Evolutionary conservation across 139 green algal species (phyloP).

Genomic region (Desmodesmus armatus): DNA sequence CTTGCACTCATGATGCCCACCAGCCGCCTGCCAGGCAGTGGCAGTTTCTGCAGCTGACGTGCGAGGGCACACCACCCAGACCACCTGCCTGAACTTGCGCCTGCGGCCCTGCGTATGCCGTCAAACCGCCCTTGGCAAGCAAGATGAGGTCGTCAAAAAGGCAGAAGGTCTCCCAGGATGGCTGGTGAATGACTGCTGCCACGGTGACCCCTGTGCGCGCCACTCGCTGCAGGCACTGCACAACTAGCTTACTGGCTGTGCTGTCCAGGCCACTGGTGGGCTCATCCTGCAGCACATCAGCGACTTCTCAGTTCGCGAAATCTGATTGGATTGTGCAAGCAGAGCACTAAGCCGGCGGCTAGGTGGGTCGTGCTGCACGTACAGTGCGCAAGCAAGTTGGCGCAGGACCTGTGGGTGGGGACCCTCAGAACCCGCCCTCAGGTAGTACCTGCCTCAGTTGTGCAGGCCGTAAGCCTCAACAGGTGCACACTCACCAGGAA

Average conservation of each 20-base stretch:
- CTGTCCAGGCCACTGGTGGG: slow-evolving; percentile 43
- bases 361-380: too few relatives aligned
- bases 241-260: slow-evolving; percentile 25
- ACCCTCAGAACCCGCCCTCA: too few relatives aligned
- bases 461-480: too few relatives aligned
- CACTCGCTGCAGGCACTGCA: slow-evolving; percentile 52
- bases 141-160: slow-evolving; percentile 47
- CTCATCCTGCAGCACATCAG: neutral
- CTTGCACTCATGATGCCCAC: too few relatives aligned
- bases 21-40: too few relatives aligned
- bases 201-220: slow-evolving; percentile 63
- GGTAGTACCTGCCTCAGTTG: too few relatives aligned
- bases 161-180: slow-evolving; percentile 80
- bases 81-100: neutral
- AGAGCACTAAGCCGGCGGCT: neutral
- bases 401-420: too few relatives aligned
- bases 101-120: slow-evolving; percentile 68
- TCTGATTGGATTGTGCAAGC: slow-evolving; percentile 4
- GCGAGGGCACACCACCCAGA: too few relatives aligned
- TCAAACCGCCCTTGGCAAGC: slow-evolving; percentile 71
- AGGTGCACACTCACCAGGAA: too few relatives aligned
- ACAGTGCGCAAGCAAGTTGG: too few relatives aligned
- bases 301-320: neutral
- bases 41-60: too few relatives aligned
- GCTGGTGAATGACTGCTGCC: slow-evolving; percentile 86